Conservation (phyloP, 306 rosid species). For the Potentilla sterilis region DNA sequence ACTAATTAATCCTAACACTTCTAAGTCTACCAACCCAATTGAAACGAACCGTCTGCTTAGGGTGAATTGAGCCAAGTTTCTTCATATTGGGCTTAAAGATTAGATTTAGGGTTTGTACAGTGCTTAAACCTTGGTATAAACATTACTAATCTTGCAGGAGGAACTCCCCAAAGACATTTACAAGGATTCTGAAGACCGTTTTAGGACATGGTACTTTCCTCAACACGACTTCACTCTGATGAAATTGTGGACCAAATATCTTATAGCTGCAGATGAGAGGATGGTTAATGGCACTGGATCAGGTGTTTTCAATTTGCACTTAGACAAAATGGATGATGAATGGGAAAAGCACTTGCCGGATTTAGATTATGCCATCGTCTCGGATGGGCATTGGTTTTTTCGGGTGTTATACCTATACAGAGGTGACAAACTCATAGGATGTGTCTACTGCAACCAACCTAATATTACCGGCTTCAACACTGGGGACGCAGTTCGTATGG, state of each 20-base stretch:
- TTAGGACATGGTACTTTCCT: constrained; percentile 64
- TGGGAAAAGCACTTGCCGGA: constrained; percentile 53
- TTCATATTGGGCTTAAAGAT: not conserved
- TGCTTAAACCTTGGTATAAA: not conserved
- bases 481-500: constrained; percentile 43
- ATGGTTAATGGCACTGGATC: constrained; percentile 61
- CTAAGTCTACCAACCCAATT: not conserved
- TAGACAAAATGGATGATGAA: constrained; percentile 52
- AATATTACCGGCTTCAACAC: constrained; percentile 37
- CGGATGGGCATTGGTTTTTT: constrained; percentile 84
- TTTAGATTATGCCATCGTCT: constrained; percentile 63
- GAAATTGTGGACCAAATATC: constrained; percentile 72
- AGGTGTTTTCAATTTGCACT: constrained; percentile 50
- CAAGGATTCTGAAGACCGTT: constrained; percentile 72
- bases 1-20: too few species aligned
- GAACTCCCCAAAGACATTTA: constrained; percentile 63
- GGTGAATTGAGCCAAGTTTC: not conserved
- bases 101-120: not conserved
- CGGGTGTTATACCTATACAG: constrained; percentile 50
- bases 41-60: not conserved
- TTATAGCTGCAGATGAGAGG: constrained; percentile 60
- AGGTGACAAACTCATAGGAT: constrained; percentile 37
- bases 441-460: constrained; percentile 59
- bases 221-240: constrained; percentile 53
- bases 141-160: constrained; percentile 41